Percentiles rank a stretch among this genome's conserved stretches.
These are phyloP conservation scores for Stachybotrys echinatus DNA, from an alignment of 2,329 filamentous ascomycete species.

Conservation along the genomic window DNA sequence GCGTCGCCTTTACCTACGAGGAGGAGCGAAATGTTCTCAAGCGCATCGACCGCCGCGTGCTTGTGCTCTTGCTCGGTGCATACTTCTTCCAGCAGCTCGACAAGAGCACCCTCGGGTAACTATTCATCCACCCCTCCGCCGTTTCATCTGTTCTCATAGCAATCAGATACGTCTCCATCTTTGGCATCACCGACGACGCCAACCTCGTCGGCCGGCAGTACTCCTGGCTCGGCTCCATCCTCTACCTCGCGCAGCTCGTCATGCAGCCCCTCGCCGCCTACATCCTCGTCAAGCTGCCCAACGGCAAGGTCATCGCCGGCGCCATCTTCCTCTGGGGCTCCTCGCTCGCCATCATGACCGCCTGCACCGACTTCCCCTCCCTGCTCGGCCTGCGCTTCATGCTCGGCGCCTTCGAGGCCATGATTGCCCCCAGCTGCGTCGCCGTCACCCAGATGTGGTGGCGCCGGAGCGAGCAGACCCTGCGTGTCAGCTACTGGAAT, in stretches of 20 bases:
- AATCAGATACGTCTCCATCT: slow-evolving; percentile 3
- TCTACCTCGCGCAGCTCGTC: slow-evolving; percentile 49
- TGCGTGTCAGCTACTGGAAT: slow-evolving; percentile 35
- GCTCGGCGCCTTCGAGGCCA: slow-evolving; percentile 37
- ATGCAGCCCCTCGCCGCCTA: slow-evolving; percentile 46
- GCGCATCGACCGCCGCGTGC: slow-evolving; percentile 39
- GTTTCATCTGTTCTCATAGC: not conserved
- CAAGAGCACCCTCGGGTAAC: not conserved
- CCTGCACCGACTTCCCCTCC: slow-evolving; percentile 39
- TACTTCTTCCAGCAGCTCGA: slow-evolving; percentile 11
- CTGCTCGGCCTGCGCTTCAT: slow-evolving; percentile 36
- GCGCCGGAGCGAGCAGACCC: slow-evolving; percentile 5
- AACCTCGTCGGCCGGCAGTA: slow-evolving; percentile 13
- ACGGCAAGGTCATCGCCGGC: slow-evolving; percentile 42
- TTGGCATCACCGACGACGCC: slow-evolving; percentile 13
- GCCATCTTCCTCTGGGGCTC: slow-evolving; percentile 45
- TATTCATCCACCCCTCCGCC: not conserved
- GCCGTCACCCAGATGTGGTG: slow-evolving; percentile 34
- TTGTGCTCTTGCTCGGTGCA: slow-evolving; percentile 26
- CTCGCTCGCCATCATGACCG: slow-evolving; percentile 36
- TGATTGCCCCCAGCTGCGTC: slow-evolving; percentile 42
- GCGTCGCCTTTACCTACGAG: slow-evolving; percentile 35
- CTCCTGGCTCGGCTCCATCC: slow-evolving; percentile 51
- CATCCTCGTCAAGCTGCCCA: slow-evolving; percentile 43
- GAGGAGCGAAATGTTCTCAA: slow-evolving; percentile 39